Base-by-base conservation (phyloP, 805 yeast genomes). In the Monosporozyma yasuniensis region DNA sequence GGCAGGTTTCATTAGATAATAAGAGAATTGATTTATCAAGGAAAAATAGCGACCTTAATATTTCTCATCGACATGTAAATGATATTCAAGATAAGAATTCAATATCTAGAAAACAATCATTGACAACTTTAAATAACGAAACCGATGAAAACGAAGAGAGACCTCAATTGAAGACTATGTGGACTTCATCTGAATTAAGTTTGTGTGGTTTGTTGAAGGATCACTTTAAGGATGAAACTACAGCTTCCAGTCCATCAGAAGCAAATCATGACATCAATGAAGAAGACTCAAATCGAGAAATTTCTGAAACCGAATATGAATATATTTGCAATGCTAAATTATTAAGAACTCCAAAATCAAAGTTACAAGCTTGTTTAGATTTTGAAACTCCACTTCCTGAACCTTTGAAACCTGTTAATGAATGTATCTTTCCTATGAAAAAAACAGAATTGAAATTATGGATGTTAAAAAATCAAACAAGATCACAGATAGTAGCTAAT, bases 381-480 rank as follows among this genome's bases (percentile, higher is more conserved):
- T 21, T n/a, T 39, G 16, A 39, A 7, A 22, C 9, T 4, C 51
- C 54, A 11, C 52, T 56, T 27, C 52, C 50, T 3, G 50, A 49
- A 35, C 68, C 68, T 3, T 38, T 57, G 11, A 45, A 43, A 2
- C 52, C 55, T 7, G 52, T 65, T 11, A 61, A 61, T 5, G 67
- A 66, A 16, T 69, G 70, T 52, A 72, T 76, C 4, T 79, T 78
- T 54, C 84, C 84, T 2, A 58, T 79, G 69, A 64, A 66, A 30
- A 60, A 65, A 53, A 49, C 71, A 1, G 78, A 77, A 42, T 61
- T 70, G n/a, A 72, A 66, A 48, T 61, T 74, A 0, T 76, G 70
- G 70, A 71, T 71, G 27, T 54, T 77, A 34, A 72, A 73, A 53
- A 70, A 72, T 48, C 65, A 66, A 46, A 55, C 70, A 0, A 58